Evolutionary conservation across 768 basidiomycete genomes (phyloP), one percentile per base, ranked within the genome.

Genomic region (Megacollybia marginata): DNA sequence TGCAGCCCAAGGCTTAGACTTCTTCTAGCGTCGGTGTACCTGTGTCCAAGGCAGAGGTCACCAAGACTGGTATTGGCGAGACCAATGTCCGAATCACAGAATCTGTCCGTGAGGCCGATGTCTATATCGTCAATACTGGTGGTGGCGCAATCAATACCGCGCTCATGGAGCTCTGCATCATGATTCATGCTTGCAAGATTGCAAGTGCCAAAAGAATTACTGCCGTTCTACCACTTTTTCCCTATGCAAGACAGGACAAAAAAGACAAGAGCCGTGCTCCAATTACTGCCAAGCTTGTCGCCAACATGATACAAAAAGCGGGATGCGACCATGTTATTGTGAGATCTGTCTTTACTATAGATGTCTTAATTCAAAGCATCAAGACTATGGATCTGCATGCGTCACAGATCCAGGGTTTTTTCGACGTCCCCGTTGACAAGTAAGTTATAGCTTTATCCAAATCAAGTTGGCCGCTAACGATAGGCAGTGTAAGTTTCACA

Each of bases 391-490:
- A 99, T 70, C 74, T 98, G 52, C 95, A 99, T 64, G 96, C 96
- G 32, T 95, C 92, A 2, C 96, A 99, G 64, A 98, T 99, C 54
- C 96, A 99, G 70, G 96, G 96, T 6, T 99, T 99, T 73, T 99
- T 99, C 67, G 95, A 98, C 67, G 94, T 98, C 42, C 96, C 96
- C 8, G 95, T 97, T 60, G 96, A 99, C 77, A 98, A 99, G 92
- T 95, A 64, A 79, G 92, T 82, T 36, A 51, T 33, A 49, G 48
- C 33, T 40, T 18, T 35, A 33, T 34, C 44, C 20, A 23, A 51
- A 42, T 50, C 44, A 40, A 36, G 23, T 33, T 40, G 7, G 20
- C 13, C 34, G 15, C 33, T 40, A 35, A 48, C 10, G 31, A 23
- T 36, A 44, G 50, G 31, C 57, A 82, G 78, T 55, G 82, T 82